phyloP scores from a whole-genome alignment of 2,329 filamentous ascomycete genomes.

The Catunica adiposa region DNA sequence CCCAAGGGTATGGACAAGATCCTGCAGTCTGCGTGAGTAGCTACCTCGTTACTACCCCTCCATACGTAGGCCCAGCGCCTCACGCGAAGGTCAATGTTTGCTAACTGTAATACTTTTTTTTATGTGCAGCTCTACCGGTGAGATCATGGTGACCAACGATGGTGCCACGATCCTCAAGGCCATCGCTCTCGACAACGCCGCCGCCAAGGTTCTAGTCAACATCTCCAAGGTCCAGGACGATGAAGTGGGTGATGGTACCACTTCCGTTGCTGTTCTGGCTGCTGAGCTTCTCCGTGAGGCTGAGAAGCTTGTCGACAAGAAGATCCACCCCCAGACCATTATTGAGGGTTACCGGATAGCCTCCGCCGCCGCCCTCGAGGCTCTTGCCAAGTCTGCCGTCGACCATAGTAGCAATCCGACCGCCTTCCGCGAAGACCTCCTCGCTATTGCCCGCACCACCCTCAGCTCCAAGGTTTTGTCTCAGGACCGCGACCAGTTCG shows the following conservation, averaged over 20 bases:
- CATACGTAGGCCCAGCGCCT: neutral
- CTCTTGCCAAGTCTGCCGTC: conserved; percentile 68
- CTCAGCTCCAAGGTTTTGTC: conserved; percentile 93
- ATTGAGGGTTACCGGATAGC: conserved; percentile 99
- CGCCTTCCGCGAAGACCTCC: conserved; percentile 75
- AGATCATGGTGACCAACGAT: conserved; percentile 98
- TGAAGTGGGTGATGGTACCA: conserved; percentile 95
- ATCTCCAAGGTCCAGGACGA: conserved; percentile 99
- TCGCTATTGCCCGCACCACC: conserved; percentile 84
- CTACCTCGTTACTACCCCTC: neutral
- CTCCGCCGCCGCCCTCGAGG: conserved; percentile 69
- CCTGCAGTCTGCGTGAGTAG: conserved; percentile 72
- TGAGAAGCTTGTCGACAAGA: conserved; percentile 92
- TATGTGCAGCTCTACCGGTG: conserved; percentile 60
- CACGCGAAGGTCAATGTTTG: neutral
- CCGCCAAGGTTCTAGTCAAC: conserved; percentile 95
- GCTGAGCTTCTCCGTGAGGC: conserved; percentile 91
- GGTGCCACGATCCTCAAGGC: conserved; percentile 96
- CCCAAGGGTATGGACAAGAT: conserved; percentile 99
- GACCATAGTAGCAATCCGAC: conserved; percentile 74
- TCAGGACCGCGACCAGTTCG: conserved; percentile 85
- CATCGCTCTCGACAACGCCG: conserved; percentile 95
- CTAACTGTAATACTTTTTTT: conserved; percentile 12
- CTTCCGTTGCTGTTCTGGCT: conserved; percentile 88
- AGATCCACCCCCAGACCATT: conserved; percentile 98